Conservation (phyloP, 2,329 filamentous ascomycete species). For the Colletotrichum lupini region DNA sequence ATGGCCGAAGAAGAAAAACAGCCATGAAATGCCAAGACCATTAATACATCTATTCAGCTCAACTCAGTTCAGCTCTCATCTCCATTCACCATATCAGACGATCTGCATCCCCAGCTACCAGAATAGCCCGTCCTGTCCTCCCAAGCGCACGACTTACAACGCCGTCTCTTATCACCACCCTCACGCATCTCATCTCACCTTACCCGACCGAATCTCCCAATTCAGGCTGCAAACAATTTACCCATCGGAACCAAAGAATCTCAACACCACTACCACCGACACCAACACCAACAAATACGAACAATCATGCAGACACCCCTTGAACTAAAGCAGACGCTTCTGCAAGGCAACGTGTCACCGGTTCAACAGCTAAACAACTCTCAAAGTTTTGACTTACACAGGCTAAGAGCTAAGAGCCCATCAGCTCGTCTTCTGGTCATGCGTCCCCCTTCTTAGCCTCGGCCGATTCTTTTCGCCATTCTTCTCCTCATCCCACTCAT, state of each 20-base stretch:
- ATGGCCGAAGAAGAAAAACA: too few species aligned
- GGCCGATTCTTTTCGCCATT: not conserved
- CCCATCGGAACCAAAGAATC: not conserved
- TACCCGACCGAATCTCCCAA: not conserved
- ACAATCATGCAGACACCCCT: not conserved
- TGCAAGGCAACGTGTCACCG: not conserved
- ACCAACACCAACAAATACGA: not conserved
- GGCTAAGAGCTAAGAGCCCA: not conserved
- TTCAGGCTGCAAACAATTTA: not conserved
- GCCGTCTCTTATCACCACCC: not conserved
- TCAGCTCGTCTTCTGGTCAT: not conserved
- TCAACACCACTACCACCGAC: too few species aligned
- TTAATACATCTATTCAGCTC: too few species aligned
- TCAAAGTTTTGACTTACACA: not conserved
- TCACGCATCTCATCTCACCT: too few species aligned
- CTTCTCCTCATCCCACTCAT: too few species aligned
- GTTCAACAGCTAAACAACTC: not conserved
- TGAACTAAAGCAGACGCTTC: not conserved
- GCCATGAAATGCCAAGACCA: too few species aligned
- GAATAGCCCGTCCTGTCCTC: too few species aligned
- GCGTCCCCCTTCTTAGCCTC: not conserved
- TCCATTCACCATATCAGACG: too few species aligned
- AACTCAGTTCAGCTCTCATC: too few species aligned
- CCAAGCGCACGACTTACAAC: too few species aligned
- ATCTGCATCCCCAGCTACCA: too few species aligned